A percentile compares a stretch with the other conserved stretches of the same genome.
Conservation (phyloP, 2,329 filamentous ascomycete species). For the Raffaelea arxii region DNA sequence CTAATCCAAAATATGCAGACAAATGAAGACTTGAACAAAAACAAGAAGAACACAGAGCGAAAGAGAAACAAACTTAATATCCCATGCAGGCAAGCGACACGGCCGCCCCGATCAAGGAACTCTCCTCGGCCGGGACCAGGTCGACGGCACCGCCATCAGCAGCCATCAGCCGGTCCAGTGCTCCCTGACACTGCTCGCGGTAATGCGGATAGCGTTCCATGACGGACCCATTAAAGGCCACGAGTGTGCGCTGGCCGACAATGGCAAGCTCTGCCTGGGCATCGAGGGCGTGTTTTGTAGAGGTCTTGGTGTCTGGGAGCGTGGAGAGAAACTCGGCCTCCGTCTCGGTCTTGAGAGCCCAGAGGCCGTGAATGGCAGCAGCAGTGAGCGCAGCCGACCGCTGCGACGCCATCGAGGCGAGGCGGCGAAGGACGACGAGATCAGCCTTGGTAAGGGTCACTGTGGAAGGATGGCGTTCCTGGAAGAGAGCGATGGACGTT, state of each 20-base stretch:
- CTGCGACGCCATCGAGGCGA: slow-evolving; percentile 45
- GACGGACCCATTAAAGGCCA: slow-evolving; percentile 74
- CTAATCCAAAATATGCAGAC: no score
- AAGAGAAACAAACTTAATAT: no score
- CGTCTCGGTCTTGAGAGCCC: slow-evolving; percentile 41
- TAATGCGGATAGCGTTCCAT: slow-evolving; percentile 71
- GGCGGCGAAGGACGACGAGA: slow-evolving; percentile 38
- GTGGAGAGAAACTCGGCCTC: slow-evolving; percentile 34
- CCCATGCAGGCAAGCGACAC: slow-evolving; percentile 54
- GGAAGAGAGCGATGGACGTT: slow-evolving; percentile 38
- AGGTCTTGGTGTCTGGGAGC: not conserved
- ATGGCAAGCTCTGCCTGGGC: slow-evolving; percentile 33
- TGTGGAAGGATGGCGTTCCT: slow-evolving; percentile 36
- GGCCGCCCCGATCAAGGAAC: slow-evolving; percentile 65
- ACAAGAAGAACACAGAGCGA: no score
- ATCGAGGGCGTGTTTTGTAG: slow-evolving; percentile 27
- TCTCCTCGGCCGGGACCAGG: slow-evolving; percentile 62
- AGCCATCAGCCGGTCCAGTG: slow-evolving; percentile 50
- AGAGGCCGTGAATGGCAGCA: slow-evolving; percentile 48
- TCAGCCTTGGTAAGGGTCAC: slow-evolving; percentile 33
- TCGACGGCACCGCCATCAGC: slow-evolving; percentile 34
- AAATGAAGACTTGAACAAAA: no score
- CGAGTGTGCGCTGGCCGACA: slow-evolving; percentile 35
- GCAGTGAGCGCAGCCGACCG: slow-evolving; percentile 52
- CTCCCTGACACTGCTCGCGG: slow-evolving; percentile 48